Evolutionary conservation across 192 early-diverging fungal genomes (phyloP).

Genomic region (Jimgerdemannia lactiflua): DNA sequence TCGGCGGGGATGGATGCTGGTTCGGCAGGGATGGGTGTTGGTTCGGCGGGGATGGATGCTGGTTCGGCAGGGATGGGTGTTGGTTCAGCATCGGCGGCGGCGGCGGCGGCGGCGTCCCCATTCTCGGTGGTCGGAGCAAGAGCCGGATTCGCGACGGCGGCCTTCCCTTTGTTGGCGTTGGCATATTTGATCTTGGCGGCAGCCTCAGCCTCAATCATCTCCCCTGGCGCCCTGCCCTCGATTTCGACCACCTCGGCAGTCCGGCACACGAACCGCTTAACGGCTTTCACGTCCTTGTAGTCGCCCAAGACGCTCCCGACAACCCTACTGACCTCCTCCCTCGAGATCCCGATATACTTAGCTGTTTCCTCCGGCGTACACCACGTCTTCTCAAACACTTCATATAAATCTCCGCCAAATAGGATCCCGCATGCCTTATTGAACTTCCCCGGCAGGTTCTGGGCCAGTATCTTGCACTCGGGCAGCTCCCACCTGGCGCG

Average conservation of each 20-base stretch:
- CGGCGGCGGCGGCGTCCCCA: not conserved
- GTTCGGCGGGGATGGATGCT: not conserved
- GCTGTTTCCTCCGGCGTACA: slow-evolving; percentile 4
- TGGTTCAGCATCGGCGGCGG: not conserved
- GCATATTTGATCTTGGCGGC: not conserved
- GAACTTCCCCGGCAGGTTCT: slow-evolving; percentile 36
- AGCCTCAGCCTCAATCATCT: not conserved
- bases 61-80: not conserved
- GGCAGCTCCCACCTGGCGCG: slow-evolving; percentile 46
- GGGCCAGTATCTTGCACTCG: slow-evolving; percentile 36
- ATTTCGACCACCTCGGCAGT: slow-evolving; percentile 9
- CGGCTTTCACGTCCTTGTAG: not conserved
- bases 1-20: not conserved
- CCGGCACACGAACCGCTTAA: slow-evolving; percentile 6
- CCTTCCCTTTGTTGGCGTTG: not conserved
- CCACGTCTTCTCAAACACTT: slow-evolving; percentile 21
- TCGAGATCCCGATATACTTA: not conserved
- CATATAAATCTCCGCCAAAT: slow-evolving; percentile 41
- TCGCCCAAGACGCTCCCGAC: slow-evolving; percentile 1
- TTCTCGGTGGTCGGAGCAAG: not conserved
- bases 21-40: not conserved
- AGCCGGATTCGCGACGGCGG: not conserved
- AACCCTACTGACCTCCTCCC: slow-evolving; percentile 2
- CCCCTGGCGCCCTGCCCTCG: not conserved
- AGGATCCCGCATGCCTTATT: slow-evolving; percentile 52